phyloP scores from a whole-genome alignment of 768 basidiomycete genomes.

The Pulveroboletus sp. region DNA sequence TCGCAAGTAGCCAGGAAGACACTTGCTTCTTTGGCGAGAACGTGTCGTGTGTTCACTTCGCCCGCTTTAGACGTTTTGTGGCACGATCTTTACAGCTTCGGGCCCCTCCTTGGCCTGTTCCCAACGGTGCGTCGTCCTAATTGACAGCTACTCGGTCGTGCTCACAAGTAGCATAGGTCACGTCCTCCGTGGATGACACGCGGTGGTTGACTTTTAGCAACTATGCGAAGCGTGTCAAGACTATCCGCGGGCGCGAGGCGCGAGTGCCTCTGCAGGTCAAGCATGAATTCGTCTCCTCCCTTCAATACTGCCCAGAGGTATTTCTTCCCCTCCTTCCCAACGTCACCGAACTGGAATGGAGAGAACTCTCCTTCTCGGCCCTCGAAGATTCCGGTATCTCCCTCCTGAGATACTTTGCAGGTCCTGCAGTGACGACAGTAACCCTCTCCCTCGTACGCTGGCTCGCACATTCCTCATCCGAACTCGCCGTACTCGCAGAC shows the following conservation, averaged over 20 bases:
- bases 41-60: conserved; percentile 13
- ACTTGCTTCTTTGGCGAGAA: conserved; percentile 10
- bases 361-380: conserved; percentile 1
- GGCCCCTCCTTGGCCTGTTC: conserved; percentile 8
- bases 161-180: neutral
- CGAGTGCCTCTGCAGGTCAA: neutral
- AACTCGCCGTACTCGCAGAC: conserved; percentile 14
- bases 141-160: neutral
- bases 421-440: conserved; percentile 10
- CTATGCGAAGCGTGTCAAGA: conserved; percentile 24
- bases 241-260: conserved; percentile 2
- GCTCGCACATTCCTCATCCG: conserved; percentile 5
- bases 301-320: conserved; percentile 9
- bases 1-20: conserved; percentile 1
- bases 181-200: conserved; percentile 3
- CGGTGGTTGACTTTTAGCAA: conserved; percentile 17
- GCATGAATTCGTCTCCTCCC: conserved; percentile 3
- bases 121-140: conserved; percentile 3
- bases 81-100: conserved; percentile 9
- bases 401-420: conserved; percentile 11
- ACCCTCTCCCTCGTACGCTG: conserved; percentile 14
- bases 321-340: conserved; percentile 24
- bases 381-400: conserved; percentile 8
- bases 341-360: conserved; percentile 15
- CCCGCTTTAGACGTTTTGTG: conserved; percentile 13